These are phyloP conservation scores for Helicostylum pulchrum DNA, from an alignment of 192 early-diverging fungal species.

Conservation along the genomic window DNA sequence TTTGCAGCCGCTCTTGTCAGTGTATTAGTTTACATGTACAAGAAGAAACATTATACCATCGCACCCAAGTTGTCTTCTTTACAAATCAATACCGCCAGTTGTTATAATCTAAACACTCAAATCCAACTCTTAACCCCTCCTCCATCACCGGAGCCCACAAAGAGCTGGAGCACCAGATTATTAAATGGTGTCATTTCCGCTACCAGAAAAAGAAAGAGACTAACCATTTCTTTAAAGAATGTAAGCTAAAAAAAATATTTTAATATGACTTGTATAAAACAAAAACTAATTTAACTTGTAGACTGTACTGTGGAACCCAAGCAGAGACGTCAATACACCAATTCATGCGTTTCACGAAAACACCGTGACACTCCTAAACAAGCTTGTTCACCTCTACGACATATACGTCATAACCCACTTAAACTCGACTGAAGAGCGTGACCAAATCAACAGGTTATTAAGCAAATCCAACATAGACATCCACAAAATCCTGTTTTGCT, in stretches of 20 bases:
- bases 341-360: slow-evolving; percentile 70
- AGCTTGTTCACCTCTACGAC: slow-evolving; percentile 46
- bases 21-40: slow-evolving; percentile 19
- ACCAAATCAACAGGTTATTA: slow-evolving; percentile 51
- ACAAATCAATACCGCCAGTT: too few relatives aligned
- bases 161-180: slow-evolving; percentile 8
- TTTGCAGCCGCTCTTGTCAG: slow-evolving; percentile 25
- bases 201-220: slow-evolving; percentile 41
- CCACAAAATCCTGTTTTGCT: slow-evolving; percentile 65
- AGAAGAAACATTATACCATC: background rate
- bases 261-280: too few relatives aligned
- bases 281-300: slow-evolving; percentile 30
- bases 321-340: slow-evolving; percentile 59
- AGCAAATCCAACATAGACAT: slow-evolving; percentile 47
- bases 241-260: slow-evolving; percentile 24
- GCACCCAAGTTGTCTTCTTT: too few relatives aligned
- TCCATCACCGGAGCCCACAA: background rate
- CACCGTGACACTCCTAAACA: slow-evolving; percentile 51
- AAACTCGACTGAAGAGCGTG: slow-evolving; percentile 51
- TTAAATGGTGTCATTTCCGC: slow-evolving; percentile 10
- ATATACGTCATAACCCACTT: slow-evolving; percentile 59
- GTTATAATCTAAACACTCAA: too few relatives aligned
- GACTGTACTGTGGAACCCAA: slow-evolving; percentile 79
- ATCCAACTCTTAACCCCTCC: background rate
- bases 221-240: slow-evolving; percentile 63